Evolutionary conservation across 1,284 basidiomycete genomes (phyloP), one percentile per base, ranked within the genome.

Genomic region (Pascua sp.): DNA sequence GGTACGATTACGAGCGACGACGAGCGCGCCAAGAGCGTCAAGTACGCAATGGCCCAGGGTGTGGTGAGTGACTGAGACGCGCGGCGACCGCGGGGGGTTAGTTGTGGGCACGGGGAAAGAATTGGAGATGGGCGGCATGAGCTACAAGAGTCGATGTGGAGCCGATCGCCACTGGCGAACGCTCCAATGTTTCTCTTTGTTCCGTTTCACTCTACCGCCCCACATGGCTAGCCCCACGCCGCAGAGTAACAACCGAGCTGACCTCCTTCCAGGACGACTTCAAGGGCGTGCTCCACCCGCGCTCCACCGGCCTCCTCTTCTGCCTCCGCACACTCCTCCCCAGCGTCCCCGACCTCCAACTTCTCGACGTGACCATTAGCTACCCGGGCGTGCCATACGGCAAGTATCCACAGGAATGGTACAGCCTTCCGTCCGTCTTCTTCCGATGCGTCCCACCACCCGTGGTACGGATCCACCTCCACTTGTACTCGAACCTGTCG

Each of bases 261-360:
- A 59, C 24, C 24, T 32, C 47, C n/a, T n/a, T n/a, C 7, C 67
- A 95, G 90, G 75, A 83, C 39, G 91, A 97, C 72, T 84, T 91
- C 78, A 79, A 78, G 47, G 86, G 96, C 69, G 76, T 84, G 15
- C 82, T 98, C 8, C 83, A 97, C 48, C 95, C 95, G 1, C 84
- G 94, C 48, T 90, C 92, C 32, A 96, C 91, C 0, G 95, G 95
- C 1, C 79, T 97, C 51, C 86, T 89, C 60, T 91, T 90, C 73
- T 90, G 87, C 61, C 78, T 97, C 41, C 84, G 91, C 32, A 87
- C 90, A 0, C 82, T 98, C 10, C 81, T 85, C 10, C 86, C 89
- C 16, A 83, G 87, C 51, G 83, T 95, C 44, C 86, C 87, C 17
- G 83, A 83, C 58, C 80, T 98, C 60, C 84, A 87, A 66, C 77